Base-by-base conservation (phyloP, 73 alveolate species). In the Durusdinium trenchii region DNA sequence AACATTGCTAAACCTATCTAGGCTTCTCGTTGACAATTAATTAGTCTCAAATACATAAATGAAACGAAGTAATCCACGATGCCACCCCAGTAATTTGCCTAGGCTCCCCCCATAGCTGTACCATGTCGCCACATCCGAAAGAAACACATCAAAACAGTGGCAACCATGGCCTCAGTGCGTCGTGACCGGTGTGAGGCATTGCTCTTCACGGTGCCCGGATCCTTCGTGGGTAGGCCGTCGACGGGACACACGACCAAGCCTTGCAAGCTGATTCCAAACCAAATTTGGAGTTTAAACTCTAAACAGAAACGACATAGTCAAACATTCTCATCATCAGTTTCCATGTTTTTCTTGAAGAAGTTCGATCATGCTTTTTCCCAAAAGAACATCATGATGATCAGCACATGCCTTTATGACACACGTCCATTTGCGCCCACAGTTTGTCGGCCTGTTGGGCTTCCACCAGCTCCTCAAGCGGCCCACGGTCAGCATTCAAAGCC, bases 401-500 rank as follows among this genome's bases (percentile, higher is more conserved):
- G n/a, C n/a, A n/a, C n/a, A n/a, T n/a, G n/a, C n/a, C n/a, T 23
- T 0, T 60, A 23, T 23, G 73, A 60, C n/a, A 47, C 67, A 82
- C 43, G 50, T 40, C 46, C 93, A 40, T 40, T 75, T n/a, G 86
- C 51, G 16, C 32, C 50, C 30, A 62, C 40, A 32, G n/a, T n/a
- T n/a, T n/a, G 46, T 20, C 57, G 38, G 78, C 86, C 86, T 89
- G 96, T 40, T 89, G 85, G 42, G 86, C 96, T 64, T 89, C 96
- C 43, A 89, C 46, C 52, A 89, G 52, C 96, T 67, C 96, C 42
- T 89, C 86, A 85, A 89, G 52, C 23, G 96, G 96, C 28, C 96
- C 96, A 1, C 71, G 48, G 71, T 89, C 96, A 85, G 96, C 32
- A 71, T 89, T 62, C 96, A 89, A 46, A 52, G 96, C 96, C 46